These are phyloP conservation scores for Theobroma cacao DNA, from an alignment of 345 rosid genomes.

Conservation along the genomic window DNA sequence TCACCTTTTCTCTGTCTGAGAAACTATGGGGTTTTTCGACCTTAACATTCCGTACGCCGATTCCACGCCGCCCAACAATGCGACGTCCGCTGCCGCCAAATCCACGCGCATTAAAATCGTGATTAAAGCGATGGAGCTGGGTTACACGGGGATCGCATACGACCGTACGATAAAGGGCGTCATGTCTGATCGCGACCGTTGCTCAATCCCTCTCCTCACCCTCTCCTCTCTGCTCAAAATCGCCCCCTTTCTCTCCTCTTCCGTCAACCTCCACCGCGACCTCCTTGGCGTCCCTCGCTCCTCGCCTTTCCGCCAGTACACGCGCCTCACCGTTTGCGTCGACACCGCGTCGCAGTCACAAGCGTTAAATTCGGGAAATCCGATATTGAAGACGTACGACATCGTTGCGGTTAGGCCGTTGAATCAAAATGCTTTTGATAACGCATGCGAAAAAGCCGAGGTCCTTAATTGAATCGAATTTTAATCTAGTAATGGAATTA, in stretches of 20 bases:
- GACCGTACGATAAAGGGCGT: slow-evolving; percentile 49
- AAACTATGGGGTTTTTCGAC: slow-evolving; percentile 75
- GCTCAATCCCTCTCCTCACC: slow-evolving; percentile 58
- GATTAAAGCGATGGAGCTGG: slow-evolving; percentile 79
- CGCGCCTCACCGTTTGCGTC: slow-evolving; percentile 68
- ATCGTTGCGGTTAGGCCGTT: slow-evolving; percentile 71
- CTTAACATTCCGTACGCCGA: slow-evolving; percentile 55
- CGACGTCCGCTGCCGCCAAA: slow-evolving; percentile 21
- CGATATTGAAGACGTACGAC: slow-evolving; percentile 70
- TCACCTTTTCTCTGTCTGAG: slow-evolving; percentile 5
- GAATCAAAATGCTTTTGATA: slow-evolving; percentile 65
- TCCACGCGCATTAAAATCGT: slow-evolving; percentile 45
- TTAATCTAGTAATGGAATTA: not conserved
- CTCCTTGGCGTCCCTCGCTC: slow-evolving; percentile 59
- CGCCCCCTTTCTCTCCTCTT: slow-evolving; percentile 57
- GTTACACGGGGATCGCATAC: slow-evolving; percentile 65
- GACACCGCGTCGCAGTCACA: slow-evolving; percentile 56
- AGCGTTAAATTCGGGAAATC: slow-evolving; percentile 67
- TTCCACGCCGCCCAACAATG: slow-evolving; percentile 23
- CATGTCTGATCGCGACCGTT: slow-evolving; percentile 58
- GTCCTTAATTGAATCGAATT: slow-evolving; percentile 24
- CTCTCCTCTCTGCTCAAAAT: slow-evolving; percentile 58
- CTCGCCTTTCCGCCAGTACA: slow-evolving; percentile 85
- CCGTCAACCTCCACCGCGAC: slow-evolving; percentile 73
- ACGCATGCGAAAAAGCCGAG: slow-evolving; percentile 70